These are phyloP conservation scores for Friedmanniomyces endolithicus DNA, from an alignment of 495 filamentous ascomycete species.

Conservation along the genomic window DNA sequence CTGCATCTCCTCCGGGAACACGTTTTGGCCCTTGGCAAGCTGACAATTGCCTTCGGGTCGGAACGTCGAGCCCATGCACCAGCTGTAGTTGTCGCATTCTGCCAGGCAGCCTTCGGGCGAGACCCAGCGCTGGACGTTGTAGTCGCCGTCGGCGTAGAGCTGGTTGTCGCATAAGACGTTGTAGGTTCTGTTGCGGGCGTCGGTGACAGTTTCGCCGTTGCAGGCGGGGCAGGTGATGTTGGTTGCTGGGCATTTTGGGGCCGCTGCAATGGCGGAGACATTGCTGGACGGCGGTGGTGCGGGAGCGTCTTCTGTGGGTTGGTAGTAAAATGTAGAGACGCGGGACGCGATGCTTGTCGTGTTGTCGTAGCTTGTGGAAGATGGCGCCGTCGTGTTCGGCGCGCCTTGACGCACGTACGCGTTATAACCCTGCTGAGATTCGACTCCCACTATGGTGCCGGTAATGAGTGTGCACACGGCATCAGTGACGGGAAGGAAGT, in stretches of 20 bases:
- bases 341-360: background rate
- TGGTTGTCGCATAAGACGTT: conserved; percentile 9
- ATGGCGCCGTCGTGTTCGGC: background rate
- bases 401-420: background rate
- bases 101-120: conserved; percentile 5
- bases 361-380: background rate
- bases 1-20: conserved; percentile 3
- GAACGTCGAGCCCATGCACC: conserved; percentile 8
- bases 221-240: conserved; percentile 6
- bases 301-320: background rate
- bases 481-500: background rate
- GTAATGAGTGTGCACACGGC: background rate
- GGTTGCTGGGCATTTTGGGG: background rate
- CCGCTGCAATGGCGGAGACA: background rate
- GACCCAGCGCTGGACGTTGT: conserved; percentile 1
- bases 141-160: conserved; percentile 3
- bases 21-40: conserved; percentile 9
- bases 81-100: conserved; percentile 5
- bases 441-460: background rate
- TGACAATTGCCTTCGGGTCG: conserved; percentile 5
- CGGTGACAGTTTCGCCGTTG: background rate
- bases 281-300: background rate
- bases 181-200: background rate
- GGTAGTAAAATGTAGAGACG: background rate
- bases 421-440: background rate